phyloP scores from a whole-genome alignment of 2,329 filamentous ascomycete genomes.

The Fusarium sarcochroum region DNA sequence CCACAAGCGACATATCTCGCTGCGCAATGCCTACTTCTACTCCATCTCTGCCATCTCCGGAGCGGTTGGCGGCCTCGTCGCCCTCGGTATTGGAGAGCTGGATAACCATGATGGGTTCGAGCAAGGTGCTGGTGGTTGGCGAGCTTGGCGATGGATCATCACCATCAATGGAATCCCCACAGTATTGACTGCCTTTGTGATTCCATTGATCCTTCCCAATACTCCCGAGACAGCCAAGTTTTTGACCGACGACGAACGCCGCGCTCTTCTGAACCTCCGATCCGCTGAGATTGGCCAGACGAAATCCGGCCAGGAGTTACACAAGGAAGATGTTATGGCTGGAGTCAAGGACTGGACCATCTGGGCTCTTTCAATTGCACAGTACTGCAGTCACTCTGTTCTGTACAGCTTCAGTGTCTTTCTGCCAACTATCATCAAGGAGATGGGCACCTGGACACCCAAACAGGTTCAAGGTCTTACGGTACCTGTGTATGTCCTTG shows the following conservation, averaged over 20 bases:
- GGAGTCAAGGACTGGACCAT: conserved; percentile 71
- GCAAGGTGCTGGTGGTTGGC: conserved; percentile 68
- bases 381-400: conserved; percentile 75
- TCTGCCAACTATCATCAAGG: conserved; percentile 76
- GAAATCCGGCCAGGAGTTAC: conserved; percentile 41
- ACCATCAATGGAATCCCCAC: conserved; percentile 64
- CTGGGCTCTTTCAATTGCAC: conserved; percentile 70
- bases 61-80: conserved; percentile 74
- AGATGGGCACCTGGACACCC: conserved; percentile 68
- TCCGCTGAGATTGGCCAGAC: conserved; percentile 59
- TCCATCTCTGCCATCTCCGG: conserved; percentile 72
- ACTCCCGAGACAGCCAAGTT: conserved; percentile 67
- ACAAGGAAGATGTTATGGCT: conserved; percentile 48
- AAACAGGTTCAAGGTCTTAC: conserved; percentile 76
- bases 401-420: conserved; percentile 78
- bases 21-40: conserved; percentile 75
- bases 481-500: conserved; percentile 76
- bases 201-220: conserved; percentile 71
- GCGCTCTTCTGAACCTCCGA: conserved; percentile 67
- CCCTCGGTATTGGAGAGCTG: conserved; percentile 67
- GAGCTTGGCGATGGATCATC: conserved; percentile 78
- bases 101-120: conserved; percentile 59
- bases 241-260: conserved; percentile 45
- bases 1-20: conserved; percentile 70
- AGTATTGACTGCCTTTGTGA: conserved; percentile 66